Conservation (phyloP, 495 filamentous ascomycete species). For the Lasiosphaeriaceae sp. region DNA sequence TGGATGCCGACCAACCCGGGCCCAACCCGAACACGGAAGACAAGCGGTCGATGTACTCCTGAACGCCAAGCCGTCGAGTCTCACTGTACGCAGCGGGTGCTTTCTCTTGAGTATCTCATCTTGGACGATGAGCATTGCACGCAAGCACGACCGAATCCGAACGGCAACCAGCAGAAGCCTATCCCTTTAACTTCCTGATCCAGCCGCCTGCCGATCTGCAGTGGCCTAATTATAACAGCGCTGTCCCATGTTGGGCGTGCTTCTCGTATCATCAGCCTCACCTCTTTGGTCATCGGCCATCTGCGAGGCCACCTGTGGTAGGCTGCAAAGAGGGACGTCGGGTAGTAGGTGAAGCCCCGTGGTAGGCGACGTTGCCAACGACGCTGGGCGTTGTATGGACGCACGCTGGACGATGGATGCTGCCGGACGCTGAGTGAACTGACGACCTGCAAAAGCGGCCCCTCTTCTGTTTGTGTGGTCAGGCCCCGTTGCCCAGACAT, state of each 20-base stretch:
- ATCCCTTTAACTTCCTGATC: slow-evolving; percentile 13
- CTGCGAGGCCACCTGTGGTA: not conserved
- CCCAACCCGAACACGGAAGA: not conserved
- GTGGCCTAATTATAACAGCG: slow-evolving; percentile 15
- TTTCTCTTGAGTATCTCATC: not conserved
- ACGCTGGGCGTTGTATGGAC: not conserved
- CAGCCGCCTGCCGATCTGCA: slow-evolving; percentile 17
- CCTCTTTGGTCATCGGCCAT: slow-evolving; percentile 1
- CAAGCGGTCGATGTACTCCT: not conserved
- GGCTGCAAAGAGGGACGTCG: not conserved
- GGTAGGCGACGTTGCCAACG: not conserved
- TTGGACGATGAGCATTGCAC: not conserved
- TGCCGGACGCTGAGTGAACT: not conserved
- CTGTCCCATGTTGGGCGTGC: slow-evolving; percentile 12
- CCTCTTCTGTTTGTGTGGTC: not conserved
- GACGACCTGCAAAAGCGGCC: not conserved
- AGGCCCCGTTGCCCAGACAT: not conserved
- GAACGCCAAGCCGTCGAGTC: not conserved
- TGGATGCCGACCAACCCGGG: not conserved
- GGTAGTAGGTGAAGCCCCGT: not conserved
- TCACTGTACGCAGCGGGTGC: not conserved
- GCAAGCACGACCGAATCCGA: slow-evolving; percentile 1
- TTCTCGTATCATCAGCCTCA: slow-evolving; percentile 21
- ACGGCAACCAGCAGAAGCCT: not conserved
- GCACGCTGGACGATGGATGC: not conserved